Percentiles rank a stretch among this genome's conserved stretches.
These are phyloP conservation scores for Yamadazyma akitaensis DNA, from an alignment of 805 yeast species.

Conservation along the genomic window DNA sequence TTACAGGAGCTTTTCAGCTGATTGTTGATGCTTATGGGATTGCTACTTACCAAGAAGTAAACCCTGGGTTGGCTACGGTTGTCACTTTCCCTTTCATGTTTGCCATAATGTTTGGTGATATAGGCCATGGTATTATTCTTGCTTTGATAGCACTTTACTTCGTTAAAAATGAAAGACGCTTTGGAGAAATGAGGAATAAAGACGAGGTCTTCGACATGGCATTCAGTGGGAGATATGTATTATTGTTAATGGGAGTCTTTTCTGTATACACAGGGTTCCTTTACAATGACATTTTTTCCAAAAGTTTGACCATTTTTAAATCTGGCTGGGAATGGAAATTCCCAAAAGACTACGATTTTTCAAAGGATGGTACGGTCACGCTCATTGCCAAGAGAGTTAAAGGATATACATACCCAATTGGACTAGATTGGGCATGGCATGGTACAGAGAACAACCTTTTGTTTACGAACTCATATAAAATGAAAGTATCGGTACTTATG, in stretches of 20 bases:
- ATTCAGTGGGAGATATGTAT: slow-evolving; percentile 64
- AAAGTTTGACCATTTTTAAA: slow-evolving; percentile 61
- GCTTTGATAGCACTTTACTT: slow-evolving; percentile 52
- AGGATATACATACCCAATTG: slow-evolving; percentile 55
- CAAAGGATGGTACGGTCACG: slow-evolving; percentile 29
- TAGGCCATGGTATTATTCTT: slow-evolving; percentile 72
- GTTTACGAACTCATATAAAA: slow-evolving; percentile 71
- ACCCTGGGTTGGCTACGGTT: slow-evolving; percentile 71
- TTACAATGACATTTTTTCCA: slow-evolving; percentile 71
- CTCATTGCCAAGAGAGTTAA: slow-evolving; percentile 43
- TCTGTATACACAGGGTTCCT: slow-evolving; percentile 73
- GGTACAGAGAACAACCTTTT: slow-evolving; percentile 71
- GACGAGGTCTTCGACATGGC: slow-evolving; percentile 82
- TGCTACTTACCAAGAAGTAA: slow-evolving; percentile 71
- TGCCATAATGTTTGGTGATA: slow-evolving; percentile 81
- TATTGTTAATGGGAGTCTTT: slow-evolving; percentile 66
- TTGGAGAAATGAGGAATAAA: slow-evolving; percentile 52
- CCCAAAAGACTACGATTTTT: slow-evolving; percentile 42
- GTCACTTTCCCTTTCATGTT: slow-evolving; percentile 80
- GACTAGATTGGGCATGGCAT: slow-evolving; percentile 75
- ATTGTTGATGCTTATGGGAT: slow-evolving; percentile 78
- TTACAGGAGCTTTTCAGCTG: slow-evolving; percentile 65
- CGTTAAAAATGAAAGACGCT: slow-evolving; percentile 51
- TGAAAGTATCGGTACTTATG: slow-evolving; percentile 74
- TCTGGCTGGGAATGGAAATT: slow-evolving; percentile 71